Evolutionary conservation across 1,284 basidiomycete species (phyloP).

Genomic region (Melampsora larici-populina): DNA sequence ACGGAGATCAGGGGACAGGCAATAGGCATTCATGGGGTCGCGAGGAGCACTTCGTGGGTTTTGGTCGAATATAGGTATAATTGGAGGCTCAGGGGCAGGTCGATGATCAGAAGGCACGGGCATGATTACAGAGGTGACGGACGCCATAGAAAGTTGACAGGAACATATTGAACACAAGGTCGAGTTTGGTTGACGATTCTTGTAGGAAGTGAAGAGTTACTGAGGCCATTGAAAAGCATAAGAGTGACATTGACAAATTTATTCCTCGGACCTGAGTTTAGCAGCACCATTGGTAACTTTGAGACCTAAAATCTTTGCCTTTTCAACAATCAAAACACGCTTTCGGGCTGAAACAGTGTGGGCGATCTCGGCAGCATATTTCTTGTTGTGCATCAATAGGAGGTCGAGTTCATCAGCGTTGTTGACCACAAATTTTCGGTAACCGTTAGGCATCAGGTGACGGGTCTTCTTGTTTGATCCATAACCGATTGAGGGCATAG

Average conservation of each 20-base stretch:
- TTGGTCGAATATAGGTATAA: no score
- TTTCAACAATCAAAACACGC: conserved; percentile 83
- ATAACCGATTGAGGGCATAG: conserved; percentile 72
- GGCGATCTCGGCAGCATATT: conserved; percentile 92
- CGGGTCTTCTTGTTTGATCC: conserved; percentile 69
- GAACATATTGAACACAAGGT: background rate
- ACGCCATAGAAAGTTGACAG: background rate
- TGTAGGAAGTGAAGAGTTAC: background rate
- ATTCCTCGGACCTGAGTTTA: conserved; percentile 91
- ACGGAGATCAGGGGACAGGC: no score
- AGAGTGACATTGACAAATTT: background rate
- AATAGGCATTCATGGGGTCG: no score
- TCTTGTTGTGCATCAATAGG: conserved; percentile 96
- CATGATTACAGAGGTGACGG: background rate
- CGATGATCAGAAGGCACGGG: background rate
- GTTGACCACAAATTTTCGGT: conserved; percentile 89
- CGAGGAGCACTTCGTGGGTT: no score
- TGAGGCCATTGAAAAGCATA: background rate
- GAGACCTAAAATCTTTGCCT: conserved; percentile 50
- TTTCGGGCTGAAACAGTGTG: conserved; percentile 97
- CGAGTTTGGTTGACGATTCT: background rate
- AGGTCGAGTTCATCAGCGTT: conserved; percentile 88
- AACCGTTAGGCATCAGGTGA: conserved; percentile 86
- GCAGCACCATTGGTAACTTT: conserved; percentile 90
- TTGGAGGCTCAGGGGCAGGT: no score